These are phyloP conservation scores for Cryptococcus sp. DNA, from an alignment of 1,284 basidiomycete genomes.

Conservation along the genomic window DNA sequence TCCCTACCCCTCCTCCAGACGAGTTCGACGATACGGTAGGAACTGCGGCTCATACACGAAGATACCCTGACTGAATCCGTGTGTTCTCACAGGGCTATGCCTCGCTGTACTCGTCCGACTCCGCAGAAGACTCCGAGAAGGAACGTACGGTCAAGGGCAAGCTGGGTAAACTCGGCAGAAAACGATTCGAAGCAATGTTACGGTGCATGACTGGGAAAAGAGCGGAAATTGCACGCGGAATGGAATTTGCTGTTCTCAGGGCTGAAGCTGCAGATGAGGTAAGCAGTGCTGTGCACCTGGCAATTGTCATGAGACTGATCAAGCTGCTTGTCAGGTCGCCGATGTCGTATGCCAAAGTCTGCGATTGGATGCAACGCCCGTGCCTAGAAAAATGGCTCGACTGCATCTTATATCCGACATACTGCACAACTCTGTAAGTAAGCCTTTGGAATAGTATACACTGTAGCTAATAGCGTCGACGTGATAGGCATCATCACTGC, in stretches of 20 bases:
- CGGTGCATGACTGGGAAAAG: slow-evolving; percentile 79
- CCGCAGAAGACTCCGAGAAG: slow-evolving; percentile 87
- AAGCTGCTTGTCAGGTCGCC: slow-evolving; percentile 62
- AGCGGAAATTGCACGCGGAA: slow-evolving; percentile 88
- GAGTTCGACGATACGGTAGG: slow-evolving; percentile 83
- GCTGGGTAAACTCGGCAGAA: slow-evolving; percentile 74
- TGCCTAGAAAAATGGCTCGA: slow-evolving; percentile 92
- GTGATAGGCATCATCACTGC: slow-evolving; percentile 47
- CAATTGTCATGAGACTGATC: background rate
- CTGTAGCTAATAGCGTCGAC: no score
- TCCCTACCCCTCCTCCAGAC: slow-evolving; percentile 57
- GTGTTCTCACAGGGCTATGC: slow-evolving; percentile 70
- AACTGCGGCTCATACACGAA: slow-evolving; percentile 6
- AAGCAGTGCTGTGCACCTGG: slow-evolving; percentile 20
- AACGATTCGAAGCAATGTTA: slow-evolving; percentile 85
- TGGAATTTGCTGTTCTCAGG: slow-evolving; percentile 93
- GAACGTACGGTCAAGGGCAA: slow-evolving; percentile 70
- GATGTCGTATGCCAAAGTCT: slow-evolving; percentile 84
- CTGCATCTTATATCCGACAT: slow-evolving; percentile 96
- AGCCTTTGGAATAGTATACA: no score
- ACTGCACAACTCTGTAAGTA: slow-evolving; percentile 80
- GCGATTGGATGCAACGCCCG: slow-evolving; percentile 80
- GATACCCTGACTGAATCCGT: no score
- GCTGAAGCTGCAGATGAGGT: slow-evolving; percentile 92
- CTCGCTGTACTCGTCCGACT: slow-evolving; percentile 90